Evolutionary conservation across 169 alveolate genomes (phyloP).

Genomic region (Eimeria falciformis): DNA sequence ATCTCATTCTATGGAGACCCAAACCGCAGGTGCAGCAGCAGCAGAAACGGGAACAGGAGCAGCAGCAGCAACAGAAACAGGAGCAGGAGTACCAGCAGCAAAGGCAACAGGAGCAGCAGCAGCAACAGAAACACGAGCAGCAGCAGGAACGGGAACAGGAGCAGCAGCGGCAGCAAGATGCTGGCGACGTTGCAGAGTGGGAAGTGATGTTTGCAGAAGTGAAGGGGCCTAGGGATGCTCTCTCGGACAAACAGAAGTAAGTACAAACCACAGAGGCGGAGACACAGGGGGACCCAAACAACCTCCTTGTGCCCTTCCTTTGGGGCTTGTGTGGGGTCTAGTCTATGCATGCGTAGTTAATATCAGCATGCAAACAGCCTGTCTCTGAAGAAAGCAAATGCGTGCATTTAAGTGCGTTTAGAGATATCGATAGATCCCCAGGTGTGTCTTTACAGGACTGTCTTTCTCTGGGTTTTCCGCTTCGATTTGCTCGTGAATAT

Average conservation of each 20-base stretch:
- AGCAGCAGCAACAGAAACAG: neutral
- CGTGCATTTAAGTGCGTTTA: too few species aligned
- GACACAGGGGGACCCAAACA: too few species aligned
- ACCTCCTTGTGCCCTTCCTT: neutral
- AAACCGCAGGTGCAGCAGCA: constrained; percentile 7
- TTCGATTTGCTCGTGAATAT: neutral
- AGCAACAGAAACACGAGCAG: neutral
- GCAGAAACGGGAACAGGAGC: neutral
- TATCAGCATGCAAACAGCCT: too few species aligned
- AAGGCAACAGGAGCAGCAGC: neutral
- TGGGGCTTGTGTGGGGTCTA: neutral
- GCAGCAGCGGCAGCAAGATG: neutral
- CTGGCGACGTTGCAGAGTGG: neutral
- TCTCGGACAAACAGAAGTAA: constrained; percentile 59
- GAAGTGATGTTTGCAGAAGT: constrained; percentile 61
- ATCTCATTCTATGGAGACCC: constrained; percentile 69
- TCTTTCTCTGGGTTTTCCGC: too few species aligned
- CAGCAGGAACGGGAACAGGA: neutral
- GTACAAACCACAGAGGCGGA: neutral
- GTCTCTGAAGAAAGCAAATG: too few species aligned
- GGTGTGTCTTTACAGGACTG: too few species aligned
- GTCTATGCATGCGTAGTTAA: too few species aligned
- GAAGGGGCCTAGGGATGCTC: constrained; percentile 69
- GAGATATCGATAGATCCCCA: too few species aligned
- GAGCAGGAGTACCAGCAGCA: neutral